A percentile compares a stretch with the other conserved stretches of the same genome.
These are phyloP conservation scores for Suillus lakei DNA, from an alignment of 768 basidiomycete species.

Conservation along the genomic window DNA sequence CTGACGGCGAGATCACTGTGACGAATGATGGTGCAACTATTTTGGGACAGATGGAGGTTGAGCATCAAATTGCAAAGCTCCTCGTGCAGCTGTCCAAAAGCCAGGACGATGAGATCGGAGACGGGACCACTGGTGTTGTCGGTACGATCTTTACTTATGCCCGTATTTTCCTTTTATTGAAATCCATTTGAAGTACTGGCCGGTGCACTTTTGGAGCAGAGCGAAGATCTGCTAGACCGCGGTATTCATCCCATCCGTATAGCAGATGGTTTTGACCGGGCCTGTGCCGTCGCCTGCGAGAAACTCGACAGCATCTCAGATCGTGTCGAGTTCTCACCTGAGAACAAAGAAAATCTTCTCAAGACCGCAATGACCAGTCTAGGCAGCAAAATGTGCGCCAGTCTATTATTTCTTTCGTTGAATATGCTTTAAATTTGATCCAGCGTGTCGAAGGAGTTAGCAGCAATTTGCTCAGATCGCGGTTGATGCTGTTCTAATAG, in stretches of 20 bases:
- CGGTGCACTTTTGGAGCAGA: constrained; percentile 95
- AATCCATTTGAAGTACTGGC: constrained; percentile 74
- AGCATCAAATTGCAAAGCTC: constrained; percentile 98
- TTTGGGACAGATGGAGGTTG: constrained; percentile 97
- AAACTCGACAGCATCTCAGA: constrained; percentile 93
- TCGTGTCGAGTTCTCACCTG: constrained; percentile 80
- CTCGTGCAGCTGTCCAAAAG: constrained; percentile 96
- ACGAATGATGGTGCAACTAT: constrained; percentile 99
- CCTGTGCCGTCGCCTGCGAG: constrained; percentile 87
- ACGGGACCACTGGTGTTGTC: constrained; percentile 98
- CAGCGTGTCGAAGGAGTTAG: constrained; percentile 97
- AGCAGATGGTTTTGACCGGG: constrained; percentile 97
- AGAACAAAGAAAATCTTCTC: constrained; percentile 85
- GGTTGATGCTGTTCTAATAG: constrained; percentile 93
- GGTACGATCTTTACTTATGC: constrained; percentile 59
- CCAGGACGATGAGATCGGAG: constrained; percentile 99
- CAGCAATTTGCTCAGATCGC: constrained; percentile 96
- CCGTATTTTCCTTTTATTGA: constrained; percentile 8
- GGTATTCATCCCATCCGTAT: constrained; percentile 99
- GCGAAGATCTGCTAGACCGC: constrained; percentile 95
- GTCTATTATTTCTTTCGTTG: background rate
- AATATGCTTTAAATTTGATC: constrained; percentile 10
- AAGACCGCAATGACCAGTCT: constrained; percentile 96
- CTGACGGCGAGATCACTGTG: constrained; percentile 98
- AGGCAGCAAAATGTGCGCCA: constrained; percentile 92